Evolutionary conservation across 306 rosid species (phyloP), one percentile per base, ranked within the genome.

Genomic region (Pterocarpus macrocarpus): DNA sequence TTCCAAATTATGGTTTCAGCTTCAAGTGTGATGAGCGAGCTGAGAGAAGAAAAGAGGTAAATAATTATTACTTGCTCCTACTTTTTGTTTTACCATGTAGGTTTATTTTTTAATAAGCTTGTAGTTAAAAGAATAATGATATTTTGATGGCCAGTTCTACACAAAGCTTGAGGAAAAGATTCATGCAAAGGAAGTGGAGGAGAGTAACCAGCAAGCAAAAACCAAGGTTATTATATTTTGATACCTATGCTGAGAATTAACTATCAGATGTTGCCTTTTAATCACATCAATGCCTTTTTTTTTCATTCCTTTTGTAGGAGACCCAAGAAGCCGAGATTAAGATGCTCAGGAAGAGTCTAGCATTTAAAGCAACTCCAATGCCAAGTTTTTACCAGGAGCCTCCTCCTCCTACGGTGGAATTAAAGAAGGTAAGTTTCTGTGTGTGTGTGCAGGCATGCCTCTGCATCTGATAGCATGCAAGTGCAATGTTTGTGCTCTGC

Each of bases 1-100:
- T 94, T 82, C 99, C 99, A 49, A 92, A 92, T 53, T 96, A 94
- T 84, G 97, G 92, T 64, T 96, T 96, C 90, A 96, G 92, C 84
- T 96, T 96, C 89, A 94, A 45, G 91, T 96, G 99, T 77, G 90
- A 91, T 83, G 97, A 94, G 81, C 90, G 99, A 80, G 99, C 99
- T 86, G 94, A 88, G 84, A 94, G 89, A 84, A 91, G 99, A 88
- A 96, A 47, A 83, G 95, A 92, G 95, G 99, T 92, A 34, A 80
- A 86, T 79, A 86, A 84, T 87, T 68, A 66, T 80, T 70, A 81
- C 41, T 76, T 49, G 53, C 72, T 80, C 69, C 65, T 34, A 66
- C 77, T 39, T 73, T 52, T 59, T 77, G 50, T 58, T 44, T 73
- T 73, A 17, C 4, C 71, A 14, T 72, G 41, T 22, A 5, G 22